Percentiles rank a stretch among this genome's conserved stretches.
phyloP scores from a whole-genome alignment of 257 asterid species.

The Mentha longifolia region DNA sequence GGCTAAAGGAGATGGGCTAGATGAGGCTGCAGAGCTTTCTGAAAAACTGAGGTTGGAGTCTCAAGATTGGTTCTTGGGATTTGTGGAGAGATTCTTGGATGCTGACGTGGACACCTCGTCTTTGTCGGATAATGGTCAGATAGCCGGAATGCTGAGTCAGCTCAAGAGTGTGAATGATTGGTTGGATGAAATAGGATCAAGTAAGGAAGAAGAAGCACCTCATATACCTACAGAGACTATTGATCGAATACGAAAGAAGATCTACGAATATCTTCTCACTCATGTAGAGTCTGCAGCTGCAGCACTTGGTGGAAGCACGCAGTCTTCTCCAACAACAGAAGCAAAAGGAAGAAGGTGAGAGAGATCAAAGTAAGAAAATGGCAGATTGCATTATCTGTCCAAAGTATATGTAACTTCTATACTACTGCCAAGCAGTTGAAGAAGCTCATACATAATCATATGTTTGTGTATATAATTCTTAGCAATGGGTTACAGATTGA shows the following conservation, averaged over 20 bases:
- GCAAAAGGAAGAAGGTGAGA: conserved; percentile 61
- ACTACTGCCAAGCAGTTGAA: conserved; percentile 36
- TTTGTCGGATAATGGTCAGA: conserved; percentile 83
- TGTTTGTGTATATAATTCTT: conserved; percentile 41
- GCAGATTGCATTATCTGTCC: background rate
- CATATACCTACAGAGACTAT: conserved; percentile 64
- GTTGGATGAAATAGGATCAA: conserved; percentile 78
- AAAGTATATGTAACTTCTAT: conserved; percentile 11
- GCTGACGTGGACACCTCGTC: conserved; percentile 80
- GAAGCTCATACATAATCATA: conserved; percentile 32
- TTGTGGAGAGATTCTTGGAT: conserved; percentile 89
- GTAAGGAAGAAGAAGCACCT: conserved; percentile 66
- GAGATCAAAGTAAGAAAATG: background rate
- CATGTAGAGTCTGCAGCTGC: conserved; percentile 98
- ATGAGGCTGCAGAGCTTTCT: conserved; percentile 84
- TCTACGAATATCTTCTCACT: conserved; percentile 91
- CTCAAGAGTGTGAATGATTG: conserved; percentile 96
- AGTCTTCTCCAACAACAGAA: conserved; percentile 50
- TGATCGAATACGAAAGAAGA: conserved; percentile 91
- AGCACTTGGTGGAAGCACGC: conserved; percentile 79
- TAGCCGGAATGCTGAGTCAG: conserved; percentile 93
- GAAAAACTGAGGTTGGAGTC: conserved; percentile 68
- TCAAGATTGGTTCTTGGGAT: conserved; percentile 94
- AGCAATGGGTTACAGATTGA: conserved; percentile 38
- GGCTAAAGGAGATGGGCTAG: conserved; percentile 88